Evolutionary conservation across 805 yeast genomes (phyloP), one percentile per base, ranked within the genome.

Genomic region (Candida lessepsii): DNA sequence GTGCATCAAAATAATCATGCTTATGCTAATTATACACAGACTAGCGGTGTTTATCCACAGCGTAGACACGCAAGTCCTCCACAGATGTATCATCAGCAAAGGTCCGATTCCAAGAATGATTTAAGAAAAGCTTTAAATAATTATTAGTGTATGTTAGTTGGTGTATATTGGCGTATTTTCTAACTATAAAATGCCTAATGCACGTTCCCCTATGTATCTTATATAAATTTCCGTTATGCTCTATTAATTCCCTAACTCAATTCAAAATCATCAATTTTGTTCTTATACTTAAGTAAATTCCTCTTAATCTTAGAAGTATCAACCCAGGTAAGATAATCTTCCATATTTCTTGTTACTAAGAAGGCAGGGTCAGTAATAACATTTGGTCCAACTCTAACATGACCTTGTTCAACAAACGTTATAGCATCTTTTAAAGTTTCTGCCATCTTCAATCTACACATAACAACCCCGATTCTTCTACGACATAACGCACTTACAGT

Each of bases 281-380:
- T 90, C 65, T 86, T 84, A 71, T 85, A 93, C 66, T 85, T 85
- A 65, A 90, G 80, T 44, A 91, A 79, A 51, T 87, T 88, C 55
- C 84, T 76, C 73, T 86, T 90, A 63, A 95, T 90, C 82, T 93
- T 95, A 51, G 95, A 83, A 29, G 82, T 76, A 56, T 93, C 97
- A n/a, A 86, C 93, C 99, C 99, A 93, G 3, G 99, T 93, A 52
- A 93, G 73, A 61, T 88, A 93, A 61, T 93, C 99, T 60, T 93
- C 99, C 85, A 93, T 75, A 53, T 80, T 87, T 58, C 96, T 76
- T 2, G 97, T 91, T 4, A 93, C 93, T 53, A 95, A 70, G 59
- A 83, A 91, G 0, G 98, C 96, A 3, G 98, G 95, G 61, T 93
- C 99, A 1, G 96, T 90, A 31, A 95, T 83, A 19, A 95, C 83